Evolutionary conservation across 1,284 basidiomycete genomes (phyloP), one percentile per base, ranked within the genome.

Genomic region (Athelia sp.): DNA sequence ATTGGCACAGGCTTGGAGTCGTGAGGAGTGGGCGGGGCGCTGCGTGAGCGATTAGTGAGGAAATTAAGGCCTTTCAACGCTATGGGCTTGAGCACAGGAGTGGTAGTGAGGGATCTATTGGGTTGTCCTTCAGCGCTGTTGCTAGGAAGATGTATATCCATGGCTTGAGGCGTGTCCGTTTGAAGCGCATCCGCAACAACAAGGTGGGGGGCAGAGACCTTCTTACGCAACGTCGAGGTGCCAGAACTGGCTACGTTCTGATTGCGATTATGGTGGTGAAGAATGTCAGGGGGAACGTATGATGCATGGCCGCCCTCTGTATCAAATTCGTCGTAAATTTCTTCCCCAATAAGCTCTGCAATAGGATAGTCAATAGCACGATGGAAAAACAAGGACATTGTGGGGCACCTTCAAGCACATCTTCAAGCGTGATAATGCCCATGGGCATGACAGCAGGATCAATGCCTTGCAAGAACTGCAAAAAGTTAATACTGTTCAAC

Each of bases 391-490:
- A 24, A 14, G 22, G 10, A 43, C 23, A 56, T 34, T 51, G 4
- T 56, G 46, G 56, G 58, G 36, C 51, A 86, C 89, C 86, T 79
- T 96, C 93, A 9, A 96, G 74, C 15, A 96, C 90, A 56, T 96
- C 93, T 65, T 96, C 93, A 2, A 96, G 76, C 1, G 93, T 96
- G 56, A 96, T 95, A 62, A 96, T 93, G 52, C 93, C 93, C 21
- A 96, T 72, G 1, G 92, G 92, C 74, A 82, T 84, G 26, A 88
- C 74, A 24, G 83, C 79, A 0, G 78, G 84, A 63, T 85, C 88
- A 44, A 89, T 78, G 46, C 76, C 78, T 69, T 87, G 82, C 60
- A 91, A 70, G 67, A 92, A 90, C 78, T 87, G 17, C 10, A 31
- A n/a, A 36, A 31, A 22, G 13, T 44, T 21, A 44, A 8, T 11